Conservation (phyloP, 352 stramenopile species). For the Halophytophthora batemanensis region DNA sequence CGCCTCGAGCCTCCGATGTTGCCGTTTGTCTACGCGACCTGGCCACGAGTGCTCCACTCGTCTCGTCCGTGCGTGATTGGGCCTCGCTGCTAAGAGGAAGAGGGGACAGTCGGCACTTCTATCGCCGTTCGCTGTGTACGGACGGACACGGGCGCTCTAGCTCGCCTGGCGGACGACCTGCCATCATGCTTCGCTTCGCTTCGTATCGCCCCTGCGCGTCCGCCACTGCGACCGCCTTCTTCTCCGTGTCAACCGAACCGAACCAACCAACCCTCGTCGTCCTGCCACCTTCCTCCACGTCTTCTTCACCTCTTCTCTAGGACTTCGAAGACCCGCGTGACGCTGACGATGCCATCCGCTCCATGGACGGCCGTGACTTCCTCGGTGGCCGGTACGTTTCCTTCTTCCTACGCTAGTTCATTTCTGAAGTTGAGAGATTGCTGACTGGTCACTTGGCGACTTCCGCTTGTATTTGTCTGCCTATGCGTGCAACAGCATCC, state of each 20-base stretch:
- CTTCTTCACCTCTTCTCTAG: slow-evolving; percentile 66
- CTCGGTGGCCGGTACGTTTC: slow-evolving; percentile 68
- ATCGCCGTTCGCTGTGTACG: background rate
- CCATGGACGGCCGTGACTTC: slow-evolving; percentile 84
- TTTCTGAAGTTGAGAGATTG: no score
- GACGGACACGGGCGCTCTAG: no score
- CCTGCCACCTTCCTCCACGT: slow-evolving; percentile 29
- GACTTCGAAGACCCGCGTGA: slow-evolving; percentile 89
- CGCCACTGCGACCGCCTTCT: slow-evolving; percentile 24
- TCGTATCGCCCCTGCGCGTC: slow-evolving; percentile 13
- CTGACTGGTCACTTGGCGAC: no score
- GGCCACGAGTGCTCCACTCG: no score
- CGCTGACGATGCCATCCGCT: slow-evolving; percentile 83
- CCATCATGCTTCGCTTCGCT: slow-evolving; percentile 39
- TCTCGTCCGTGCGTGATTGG: no score
- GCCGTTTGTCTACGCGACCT: slow-evolving; percentile 1
- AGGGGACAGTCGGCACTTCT: slow-evolving; percentile 8
- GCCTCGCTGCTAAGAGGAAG: slow-evolving; percentile 16
- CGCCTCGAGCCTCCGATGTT: background rate
- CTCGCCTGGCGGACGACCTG: slow-evolving; percentile 2
- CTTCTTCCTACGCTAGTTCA: background rate
- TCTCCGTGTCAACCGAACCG: slow-evolving; percentile 27
- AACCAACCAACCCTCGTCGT: slow-evolving; percentile 50
- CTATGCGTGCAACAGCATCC: slow-evolving; percentile 44
- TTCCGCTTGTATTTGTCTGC: no score